Evolutionary conservation across 2,329 filamentous ascomycete species (phyloP).

Genomic region (Pseudogymnoascus sp.): DNA sequence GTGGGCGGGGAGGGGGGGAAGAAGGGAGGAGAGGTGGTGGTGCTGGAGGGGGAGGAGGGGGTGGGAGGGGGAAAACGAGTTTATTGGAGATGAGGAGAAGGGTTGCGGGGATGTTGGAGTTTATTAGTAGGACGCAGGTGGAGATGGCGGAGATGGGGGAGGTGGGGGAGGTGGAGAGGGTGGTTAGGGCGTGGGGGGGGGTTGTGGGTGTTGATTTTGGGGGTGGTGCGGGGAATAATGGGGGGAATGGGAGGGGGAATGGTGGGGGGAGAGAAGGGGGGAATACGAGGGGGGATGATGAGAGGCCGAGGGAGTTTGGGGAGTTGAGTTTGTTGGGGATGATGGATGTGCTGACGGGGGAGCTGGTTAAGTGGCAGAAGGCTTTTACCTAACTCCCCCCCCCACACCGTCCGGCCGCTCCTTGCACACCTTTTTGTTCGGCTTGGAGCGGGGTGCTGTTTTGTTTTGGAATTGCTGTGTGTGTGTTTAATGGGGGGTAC

Average conservation of each 20-base stretch:
- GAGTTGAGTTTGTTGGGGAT: slow-evolving; percentile 48
- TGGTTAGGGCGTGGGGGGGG: slow-evolving; percentile 18
- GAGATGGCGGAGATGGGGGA: slow-evolving; percentile 61
- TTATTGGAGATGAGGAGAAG: slow-evolving; percentile 85
- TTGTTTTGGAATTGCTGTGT: too few species aligned
- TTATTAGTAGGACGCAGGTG: slow-evolving; percentile 80
- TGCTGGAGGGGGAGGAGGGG: slow-evolving; percentile 22
- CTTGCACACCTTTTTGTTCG: too few species aligned
- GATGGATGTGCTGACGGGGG: slow-evolving; percentile 33
- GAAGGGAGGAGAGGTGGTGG: slow-evolving; percentile 23
- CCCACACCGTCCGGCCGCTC: too few species aligned
- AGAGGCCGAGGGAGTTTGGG: slow-evolving; percentile 48
- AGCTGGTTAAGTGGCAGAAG: slow-evolving; percentile 32
- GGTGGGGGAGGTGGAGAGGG: slow-evolving; percentile 28
- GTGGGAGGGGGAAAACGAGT: slow-evolving; percentile 56
- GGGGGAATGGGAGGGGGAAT: slow-evolving; percentile 19
- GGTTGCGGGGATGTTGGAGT: slow-evolving; percentile 77
- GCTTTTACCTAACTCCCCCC: slow-evolving; percentile 20
- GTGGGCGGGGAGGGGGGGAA: slow-evolving; percentile 23
- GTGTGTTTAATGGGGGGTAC: too few species aligned
- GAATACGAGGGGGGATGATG: slow-evolving; percentile 20
- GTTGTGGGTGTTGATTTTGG: background rate
- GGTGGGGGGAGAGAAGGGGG: slow-evolving; percentile 30
- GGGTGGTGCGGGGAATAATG: slow-evolving; percentile 21
- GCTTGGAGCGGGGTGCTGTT: too few species aligned